Base-by-base conservation (phyloP, 2,329 filamentous ascomycete genomes). In the Dactylella cylindrospora region DNA sequence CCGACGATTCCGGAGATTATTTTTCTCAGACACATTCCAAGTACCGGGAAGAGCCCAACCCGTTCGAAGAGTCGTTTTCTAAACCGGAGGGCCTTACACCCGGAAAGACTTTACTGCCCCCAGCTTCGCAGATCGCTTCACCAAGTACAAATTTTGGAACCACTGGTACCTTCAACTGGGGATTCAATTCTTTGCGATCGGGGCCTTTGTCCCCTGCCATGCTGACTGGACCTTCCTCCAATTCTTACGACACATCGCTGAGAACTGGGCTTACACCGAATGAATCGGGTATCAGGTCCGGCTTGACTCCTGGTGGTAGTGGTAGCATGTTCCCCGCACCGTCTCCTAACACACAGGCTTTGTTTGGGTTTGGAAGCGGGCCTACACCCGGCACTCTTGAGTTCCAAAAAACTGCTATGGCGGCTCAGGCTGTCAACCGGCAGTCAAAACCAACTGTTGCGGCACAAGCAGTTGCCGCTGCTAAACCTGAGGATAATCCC, bases 311-410 rank as follows among this genome's bases (percentile, higher is more conserved):
- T 41, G 93, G 93, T 62, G 91, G 91, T 67, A 90, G 90, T 72
- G 91, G 90, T 69, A 95, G 90, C 68, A 97, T 97, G 89, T 97
- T 97, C 77, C 90, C 91, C 53, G 88, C 86, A 50, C 86, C 89
- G 87, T 72, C 90, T 89, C 28, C 66, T 3, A 94, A 88, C 72
- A 88, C 88, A 0, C 85, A 90, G 75, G 86, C 86, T 44, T 75
- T 96, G 85, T 64, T 85, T 86, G 67, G 93, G 29, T 84, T 88
- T 66, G 87, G 82, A 70, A 88, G 88, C 66, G 87, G 85, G 52
- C 86, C 89, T 3, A 98, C 93, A 1, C 93, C 93, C 6, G 85
- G 85, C 64, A 95, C 91, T 0, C 76, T 95, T 43, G 93, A 98
- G 70, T 98, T 98, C 70, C 91, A 97, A 69, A 86, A 91, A 60